Base-by-base conservation (phyloP, 306 rosid species). In the Citrullus mucosospermus region DNA sequence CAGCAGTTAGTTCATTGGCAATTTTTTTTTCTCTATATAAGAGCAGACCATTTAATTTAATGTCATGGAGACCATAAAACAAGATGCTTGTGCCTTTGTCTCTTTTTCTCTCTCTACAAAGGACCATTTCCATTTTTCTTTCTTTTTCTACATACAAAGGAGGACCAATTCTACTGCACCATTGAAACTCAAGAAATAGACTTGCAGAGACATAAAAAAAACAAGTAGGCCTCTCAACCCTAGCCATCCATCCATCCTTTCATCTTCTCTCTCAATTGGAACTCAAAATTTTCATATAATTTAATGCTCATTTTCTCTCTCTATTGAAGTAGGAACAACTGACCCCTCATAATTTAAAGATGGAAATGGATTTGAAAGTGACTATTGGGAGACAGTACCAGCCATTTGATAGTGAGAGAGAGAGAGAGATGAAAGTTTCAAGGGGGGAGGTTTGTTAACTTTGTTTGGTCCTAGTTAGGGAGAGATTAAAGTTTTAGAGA, bases 61-160 rank as follows among this genome's bases (percentile, higher is more conserved):
- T 32, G 59, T 63, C 72, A 58, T 76, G 80, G 85, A 85, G 89
- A 85, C 91, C 87, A 83, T 63, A 63, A 66, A 79, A 88, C 91
- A 84, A 61, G 65, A 81, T 80, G 82, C 84, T 79, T 86, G 86
- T 86, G 84, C 75, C 77, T 53, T 67, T 86, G 84, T 86, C 59
- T n/a, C 60, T 41, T 80, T 14, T 13, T 22, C 57, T 70, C 57
- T 70, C 83, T 77, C 71, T 77, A 82, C 5, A 11, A 1, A 71
- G 77, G 28, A 16, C 68, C 74, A 59, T 46, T 66, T 82, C 54
- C 54, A 48, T 48, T 5, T 63, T 5, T 60, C 12, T 79, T 39
- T 20, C 77, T 72, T 59, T 72, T 10, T 79, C 41, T 44, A 59
- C 48, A 41, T 72, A 6, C 38, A 32, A n/a, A 62, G 77, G 20